Evolutionary conservation across 495 filamentous ascomycete genomes (phyloP).

Genomic region (Podospora bellae-mahoneyi): DNA sequence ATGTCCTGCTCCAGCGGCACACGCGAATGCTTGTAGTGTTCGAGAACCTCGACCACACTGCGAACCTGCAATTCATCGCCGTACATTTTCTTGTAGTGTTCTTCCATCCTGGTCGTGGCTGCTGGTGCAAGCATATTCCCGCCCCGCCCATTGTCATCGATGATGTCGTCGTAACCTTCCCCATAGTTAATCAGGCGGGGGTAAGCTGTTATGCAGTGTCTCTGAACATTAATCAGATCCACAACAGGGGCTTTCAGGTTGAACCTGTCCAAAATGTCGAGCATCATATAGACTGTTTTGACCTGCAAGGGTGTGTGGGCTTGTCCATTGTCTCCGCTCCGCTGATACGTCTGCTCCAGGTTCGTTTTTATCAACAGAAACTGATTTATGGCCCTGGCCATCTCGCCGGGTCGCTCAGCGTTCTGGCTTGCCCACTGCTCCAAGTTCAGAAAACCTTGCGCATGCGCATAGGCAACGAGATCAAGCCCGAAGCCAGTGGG

Average conservation of each 20-base stretch:
- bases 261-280: slow-evolving; percentile 71
- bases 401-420: slow-evolving; percentile 55
- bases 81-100: slow-evolving; percentile 96
- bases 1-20: slow-evolving; percentile 84
- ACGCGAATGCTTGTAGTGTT: slow-evolving; percentile 77
- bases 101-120: slow-evolving; percentile 88
- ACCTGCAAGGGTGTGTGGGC: slow-evolving; percentile 61
- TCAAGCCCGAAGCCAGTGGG: slow-evolving; percentile 82
- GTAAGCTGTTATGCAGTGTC: slow-evolving; percentile 85
- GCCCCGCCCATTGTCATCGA: slow-evolving; percentile 76
- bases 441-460: slow-evolving; percentile 72
- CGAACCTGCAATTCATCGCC: slow-evolving; percentile 77
- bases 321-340: slow-evolving; percentile 58
- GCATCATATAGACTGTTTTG: slow-evolving; percentile 77
- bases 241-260: slow-evolving; percentile 46
- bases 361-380: slow-evolving; percentile 81
- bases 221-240: slow-evolving; percentile 62
- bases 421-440: slow-evolving; percentile 74
- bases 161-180: slow-evolving; percentile 83
- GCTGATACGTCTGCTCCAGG: slow-evolving; percentile 66
- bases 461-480: slow-evolving; percentile 83
- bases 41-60: slow-evolving; percentile 74
- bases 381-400: slow-evolving; percentile 61
- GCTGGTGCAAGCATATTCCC: slow-evolving; percentile 73
- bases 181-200: slow-evolving; percentile 96